Evolutionary conservation across 306 rosid genomes (phyloP), one percentile per base, ranked within the genome.

Genomic region (Quercus parvula): DNA sequence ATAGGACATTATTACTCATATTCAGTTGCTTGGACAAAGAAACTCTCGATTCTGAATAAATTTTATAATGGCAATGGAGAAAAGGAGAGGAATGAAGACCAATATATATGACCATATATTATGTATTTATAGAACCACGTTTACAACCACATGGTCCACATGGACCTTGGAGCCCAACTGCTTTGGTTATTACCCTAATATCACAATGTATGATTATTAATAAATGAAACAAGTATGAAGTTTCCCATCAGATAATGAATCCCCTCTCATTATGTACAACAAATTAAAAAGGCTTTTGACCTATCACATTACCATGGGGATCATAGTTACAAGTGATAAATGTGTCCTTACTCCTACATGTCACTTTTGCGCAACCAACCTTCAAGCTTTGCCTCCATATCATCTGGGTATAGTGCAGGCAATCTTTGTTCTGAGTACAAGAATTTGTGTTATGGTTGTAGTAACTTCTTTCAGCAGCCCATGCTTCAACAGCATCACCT

Each of bases 331-430:
- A 83, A 69, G 68, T 70, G 19, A 83, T 44, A 20, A 83, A 22
- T 18, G 79, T 78, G 61, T 78, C 86, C 51, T 78, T 66, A 70
- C 74, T 20, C 14, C 31, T 22, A n/a, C 86, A 83, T 30, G n/a
- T 51, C 15, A 83, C 73, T 20, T 67, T 83, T 17, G 86, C 82
- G 15, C 82, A 83, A 14, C 82, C 82, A 24, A 83, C 22, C 73
- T 58, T 67, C 38, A 9, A 51, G 44, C 58, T 78, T 3, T 54
- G 54, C 73, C 79, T 74, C 86, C 86, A 83, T 68, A 83, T 78
- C 15, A 83, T 82, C 56, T 78, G 82, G 6, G 82, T 83, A 70
- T 78, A 83, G 55, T 78, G 86, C 44, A 74, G 74, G 59, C 86
- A 83, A 51, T 83, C 86, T 33, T 66, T 70, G 35, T 74, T 68